phyloP scores from a whole-genome alignment of 345 rosid species.

The Brassica juncea region DNA sequence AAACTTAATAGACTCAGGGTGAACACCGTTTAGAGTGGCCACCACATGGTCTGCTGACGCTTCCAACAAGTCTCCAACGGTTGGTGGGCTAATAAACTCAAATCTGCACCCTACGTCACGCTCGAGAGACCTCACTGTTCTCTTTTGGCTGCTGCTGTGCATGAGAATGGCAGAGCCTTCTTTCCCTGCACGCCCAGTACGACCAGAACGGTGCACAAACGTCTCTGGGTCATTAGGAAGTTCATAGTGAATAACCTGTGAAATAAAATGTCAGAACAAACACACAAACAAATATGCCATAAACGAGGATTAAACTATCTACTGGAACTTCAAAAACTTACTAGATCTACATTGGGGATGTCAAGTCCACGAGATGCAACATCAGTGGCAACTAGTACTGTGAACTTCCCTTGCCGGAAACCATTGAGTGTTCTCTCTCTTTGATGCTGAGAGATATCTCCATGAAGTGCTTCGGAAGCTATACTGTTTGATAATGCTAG shows the following conservation, averaged over 20 bases:
- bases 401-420: conserved; percentile 95
- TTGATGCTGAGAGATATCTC: conserved; percentile 98
- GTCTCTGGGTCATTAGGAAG: conserved; percentile 98
- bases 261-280: conserved; percentile 29
- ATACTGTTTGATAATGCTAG: conserved; percentile 74
- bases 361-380: conserved; percentile 99
- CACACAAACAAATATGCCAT: background rate
- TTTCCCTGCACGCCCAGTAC: conserved; percentile 99
- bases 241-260: conserved; percentile 91
- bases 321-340: conserved; percentile 40
- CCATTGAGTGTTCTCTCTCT: conserved; percentile 96
- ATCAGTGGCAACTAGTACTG: conserved; percentile 96
- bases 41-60: conserved; percentile 88
- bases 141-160: conserved; percentile 81
- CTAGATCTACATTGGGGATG: conserved; percentile 94
- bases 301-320: background rate
- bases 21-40: conserved; percentile 87
- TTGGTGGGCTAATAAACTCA: conserved; percentile 84
- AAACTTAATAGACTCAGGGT: conserved; percentile 72
- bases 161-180: conserved; percentile 90
- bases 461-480: conserved; percentile 95
- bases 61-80: conserved; percentile 69
- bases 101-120: conserved; percentile 90
- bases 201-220: conserved; percentile 98
- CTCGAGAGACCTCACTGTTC: conserved; percentile 85